phyloP scores from a whole-genome alignment of 306 rosid genomes.

The Prunus fruticosa region DNA sequence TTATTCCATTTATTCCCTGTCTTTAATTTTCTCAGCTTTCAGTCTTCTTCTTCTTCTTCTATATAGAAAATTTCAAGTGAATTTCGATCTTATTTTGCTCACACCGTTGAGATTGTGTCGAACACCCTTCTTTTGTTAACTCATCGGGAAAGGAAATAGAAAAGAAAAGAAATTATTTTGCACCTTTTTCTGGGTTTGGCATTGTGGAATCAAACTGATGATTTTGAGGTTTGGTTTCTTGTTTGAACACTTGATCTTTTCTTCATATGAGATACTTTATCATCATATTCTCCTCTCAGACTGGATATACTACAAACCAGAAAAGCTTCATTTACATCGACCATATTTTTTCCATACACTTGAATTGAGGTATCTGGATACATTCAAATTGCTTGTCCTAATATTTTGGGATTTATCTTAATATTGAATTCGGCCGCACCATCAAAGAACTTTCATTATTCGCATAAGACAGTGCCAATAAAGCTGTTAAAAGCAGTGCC shows the following conservation, averaged over 20 bases:
- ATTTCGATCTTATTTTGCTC: not conserved
- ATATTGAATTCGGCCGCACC: not conserved
- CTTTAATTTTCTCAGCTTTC: not conserved
- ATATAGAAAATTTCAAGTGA: not conserved
- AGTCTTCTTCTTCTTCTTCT: constrained; percentile 12
- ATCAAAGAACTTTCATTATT: not conserved
- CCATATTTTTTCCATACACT: not conserved
- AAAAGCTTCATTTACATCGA: not conserved
- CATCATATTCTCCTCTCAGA: not conserved
- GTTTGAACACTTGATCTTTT: not conserved
- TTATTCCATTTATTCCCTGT: constrained; percentile 10
- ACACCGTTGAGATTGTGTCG: not conserved
- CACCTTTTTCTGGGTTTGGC: not conserved
- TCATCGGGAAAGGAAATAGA: not conserved
- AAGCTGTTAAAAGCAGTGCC: not conserved
- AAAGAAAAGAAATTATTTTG: not conserved
- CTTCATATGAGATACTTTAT: not conserved
- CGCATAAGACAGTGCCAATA: not conserved
- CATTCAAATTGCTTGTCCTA: not conserved
- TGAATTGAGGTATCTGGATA: not conserved
- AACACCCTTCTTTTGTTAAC: not conserved
- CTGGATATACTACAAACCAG: not conserved
- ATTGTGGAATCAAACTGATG: not conserved
- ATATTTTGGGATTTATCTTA: too few relatives aligned
- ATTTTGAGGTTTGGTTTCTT: not conserved